A percentile compares a stretch with the other conserved stretches of the same genome.
Conservation (phyloP, 345 rosid genomes). For the Xanthoceras sorbifolium region DNA sequence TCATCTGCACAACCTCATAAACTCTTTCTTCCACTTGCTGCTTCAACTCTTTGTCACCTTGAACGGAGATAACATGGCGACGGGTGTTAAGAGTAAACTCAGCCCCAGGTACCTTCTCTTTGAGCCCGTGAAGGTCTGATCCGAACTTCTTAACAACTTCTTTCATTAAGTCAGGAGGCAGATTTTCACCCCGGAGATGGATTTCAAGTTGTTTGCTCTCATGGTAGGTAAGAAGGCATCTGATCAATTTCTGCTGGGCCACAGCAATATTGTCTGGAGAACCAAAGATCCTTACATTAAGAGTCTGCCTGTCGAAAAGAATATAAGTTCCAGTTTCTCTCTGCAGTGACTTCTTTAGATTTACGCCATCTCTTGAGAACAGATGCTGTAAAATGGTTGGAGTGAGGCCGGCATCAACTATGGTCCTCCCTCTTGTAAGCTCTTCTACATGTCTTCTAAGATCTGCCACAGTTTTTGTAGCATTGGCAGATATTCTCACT, state of each 20-base stretch:
- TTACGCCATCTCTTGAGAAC: slow-evolving; percentile 56
- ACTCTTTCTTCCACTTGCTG: slow-evolving; percentile 61
- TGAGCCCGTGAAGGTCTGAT: slow-evolving; percentile 70
- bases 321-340: slow-evolving; percentile 61
- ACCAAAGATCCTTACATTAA: slow-evolving; percentile 64
- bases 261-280: slow-evolving; percentile 37
- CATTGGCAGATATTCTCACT: slow-evolving; percentile 67
- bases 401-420: slow-evolving; percentile 58
- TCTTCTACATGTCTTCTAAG: slow-evolving; percentile 76
- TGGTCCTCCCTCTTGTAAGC: slow-evolving; percentile 66
- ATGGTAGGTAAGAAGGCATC: slow-evolving; percentile 53
- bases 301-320: slow-evolving; percentile 54
- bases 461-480: slow-evolving; percentile 78
- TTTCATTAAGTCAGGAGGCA: slow-evolving; percentile 76
- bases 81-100: slow-evolving; percentile 59
- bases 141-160: slow-evolving; percentile 69
- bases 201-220: slow-evolving; percentile 66
- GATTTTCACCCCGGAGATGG: slow-evolving; percentile 57
- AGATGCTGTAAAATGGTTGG: slow-evolving; percentile 58
- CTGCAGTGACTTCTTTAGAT: slow-evolving; percentile 59
- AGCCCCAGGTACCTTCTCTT: slow-evolving; percentile 61
- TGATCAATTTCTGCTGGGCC: slow-evolving; percentile 60
- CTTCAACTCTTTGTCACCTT: slow-evolving; percentile 62
- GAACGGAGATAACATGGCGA: slow-evolving; percentile 59
- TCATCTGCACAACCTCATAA: slow-evolving; percentile 45